phyloP scores from a whole-genome alignment of 1,139 yeast species.

The Yamadazyma epiphylla region DNA sequence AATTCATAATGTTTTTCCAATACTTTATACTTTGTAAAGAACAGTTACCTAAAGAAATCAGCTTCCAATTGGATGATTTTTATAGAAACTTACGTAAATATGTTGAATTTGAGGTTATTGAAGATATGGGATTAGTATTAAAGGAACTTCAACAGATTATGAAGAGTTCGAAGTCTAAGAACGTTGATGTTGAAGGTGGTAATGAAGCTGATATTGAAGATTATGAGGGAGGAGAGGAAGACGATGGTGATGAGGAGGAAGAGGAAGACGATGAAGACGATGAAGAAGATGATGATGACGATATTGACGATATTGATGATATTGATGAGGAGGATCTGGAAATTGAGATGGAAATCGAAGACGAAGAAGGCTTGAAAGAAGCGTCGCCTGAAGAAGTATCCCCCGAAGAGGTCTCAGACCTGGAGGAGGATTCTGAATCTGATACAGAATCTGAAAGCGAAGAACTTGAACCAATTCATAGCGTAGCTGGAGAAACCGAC shows the following conservation, averaged over 20 bases:
- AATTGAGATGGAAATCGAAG: constrained; percentile 12
- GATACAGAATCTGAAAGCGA: constrained; percentile 3
- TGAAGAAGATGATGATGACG: constrained; percentile 17
- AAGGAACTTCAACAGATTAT: constrained; percentile 27
- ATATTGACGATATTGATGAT: constrained; percentile 17
- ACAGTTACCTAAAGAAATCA: constrained; percentile 66
- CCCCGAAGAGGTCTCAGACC: too few species aligned
- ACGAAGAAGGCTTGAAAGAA: constrained; percentile 12
- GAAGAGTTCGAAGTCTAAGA: constrained; percentile 7
- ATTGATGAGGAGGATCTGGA: constrained; percentile 18
- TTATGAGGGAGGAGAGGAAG: constrained; percentile 16
- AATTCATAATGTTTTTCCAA: constrained; percentile 63
- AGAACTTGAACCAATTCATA: constrained; percentile 3
- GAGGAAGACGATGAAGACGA: constrained; percentile 12
- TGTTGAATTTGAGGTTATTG: constrained; percentile 12
- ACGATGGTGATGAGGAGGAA: constrained; percentile 14
- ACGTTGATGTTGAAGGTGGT: too few species aligned
- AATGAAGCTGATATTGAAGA: constrained; percentile 15
- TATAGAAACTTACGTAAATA: constrained; percentile 18
- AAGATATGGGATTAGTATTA: constrained; percentile 33
- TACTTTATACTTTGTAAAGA: constrained; percentile 69
- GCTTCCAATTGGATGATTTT: constrained; percentile 48
- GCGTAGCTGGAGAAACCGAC: constrained; percentile 4
- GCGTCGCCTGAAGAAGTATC: background rate
- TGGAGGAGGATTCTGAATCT: constrained; percentile 3